Conservation (phyloP, 495 filamentous ascomycete genomes). For the Penicillium verhagenii region DNA sequence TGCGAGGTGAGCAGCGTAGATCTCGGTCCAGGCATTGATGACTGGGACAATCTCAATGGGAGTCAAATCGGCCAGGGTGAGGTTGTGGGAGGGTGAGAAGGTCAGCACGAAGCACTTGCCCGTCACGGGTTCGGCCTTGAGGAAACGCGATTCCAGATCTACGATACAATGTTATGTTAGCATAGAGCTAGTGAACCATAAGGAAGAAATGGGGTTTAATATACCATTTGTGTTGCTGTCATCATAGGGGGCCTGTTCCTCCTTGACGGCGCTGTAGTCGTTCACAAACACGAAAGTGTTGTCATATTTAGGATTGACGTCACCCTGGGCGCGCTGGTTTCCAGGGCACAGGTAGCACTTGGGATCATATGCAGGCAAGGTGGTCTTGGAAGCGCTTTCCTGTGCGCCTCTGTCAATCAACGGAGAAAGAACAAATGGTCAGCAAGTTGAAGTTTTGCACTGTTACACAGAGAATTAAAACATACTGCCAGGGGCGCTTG, state of each 20-base stretch:
- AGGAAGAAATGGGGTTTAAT: conserved; percentile 11
- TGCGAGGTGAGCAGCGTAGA: conserved; percentile 80
- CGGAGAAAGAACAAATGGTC: background rate
- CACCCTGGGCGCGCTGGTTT: conserved; percentile 88
- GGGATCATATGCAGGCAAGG: conserved; percentile 77
- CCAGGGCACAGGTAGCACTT: conserved; percentile 96
- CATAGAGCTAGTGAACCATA: too few relatives aligned
- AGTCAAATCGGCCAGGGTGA: conserved; percentile 85
- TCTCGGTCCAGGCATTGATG: conserved; percentile 81
- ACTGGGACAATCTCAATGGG: conserved; percentile 69
- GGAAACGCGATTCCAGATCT: conserved; percentile 75
- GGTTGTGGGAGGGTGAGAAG: conserved; percentile 84
- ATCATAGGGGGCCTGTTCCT: conserved; percentile 74
- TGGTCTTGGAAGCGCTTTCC: conserved; percentile 75
- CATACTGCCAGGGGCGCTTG: conserved; percentile 95
- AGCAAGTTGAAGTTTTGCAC: background rate
- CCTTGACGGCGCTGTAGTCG: conserved; percentile 96
- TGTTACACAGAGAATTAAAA: background rate
- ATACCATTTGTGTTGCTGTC: conserved; percentile 52
- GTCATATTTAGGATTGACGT: conserved; percentile 81
- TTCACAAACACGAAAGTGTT: conserved; percentile 94
- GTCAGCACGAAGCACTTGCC: conserved; percentile 98
- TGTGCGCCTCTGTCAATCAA: conserved; percentile 72
- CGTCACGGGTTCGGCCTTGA: conserved; percentile 81
- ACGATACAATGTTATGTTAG: too few relatives aligned